phyloP scores from a whole-genome alignment of 2,329 filamentous ascomycete genomes.

The Tolypocladium paradoxum region DNA sequence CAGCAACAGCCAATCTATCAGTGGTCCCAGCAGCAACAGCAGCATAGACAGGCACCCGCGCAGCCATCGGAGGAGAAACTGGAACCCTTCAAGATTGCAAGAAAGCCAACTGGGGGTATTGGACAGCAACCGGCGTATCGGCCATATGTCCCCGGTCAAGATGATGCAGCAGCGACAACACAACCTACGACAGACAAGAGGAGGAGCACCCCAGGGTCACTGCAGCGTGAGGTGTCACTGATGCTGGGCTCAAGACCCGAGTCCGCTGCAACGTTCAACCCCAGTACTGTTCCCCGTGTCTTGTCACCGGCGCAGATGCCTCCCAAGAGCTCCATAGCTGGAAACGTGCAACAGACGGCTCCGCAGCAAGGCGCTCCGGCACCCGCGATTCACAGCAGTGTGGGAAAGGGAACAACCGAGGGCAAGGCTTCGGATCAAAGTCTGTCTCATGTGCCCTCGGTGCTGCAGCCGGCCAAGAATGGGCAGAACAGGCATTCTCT shows the following conservation, averaged over 20 bases:
- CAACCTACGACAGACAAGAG: slow-evolving; percentile 1
- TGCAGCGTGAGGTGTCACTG: slow-evolving; percentile 15
- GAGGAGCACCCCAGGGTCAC: slow-evolving; percentile 5
- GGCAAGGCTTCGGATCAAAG: neutral
- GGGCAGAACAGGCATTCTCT: slow-evolving; percentile 1
- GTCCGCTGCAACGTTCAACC: slow-evolving; percentile 9
- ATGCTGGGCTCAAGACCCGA: slow-evolving; percentile 9
- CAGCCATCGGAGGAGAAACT: neutral
- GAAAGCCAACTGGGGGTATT: slow-evolving; percentile 4
- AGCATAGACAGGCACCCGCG: neutral
- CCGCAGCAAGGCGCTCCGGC: neutral
- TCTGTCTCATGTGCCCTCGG: slow-evolving; percentile 3
- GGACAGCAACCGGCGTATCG: slow-evolving; percentile 3
- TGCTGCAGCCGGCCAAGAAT: slow-evolving; percentile 2
- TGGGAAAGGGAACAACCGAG: no score
- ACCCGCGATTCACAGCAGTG: neutral
- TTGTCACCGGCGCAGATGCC: slow-evolving; percentile 13
- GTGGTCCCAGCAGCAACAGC: neutral
- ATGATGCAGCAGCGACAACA: neutral
- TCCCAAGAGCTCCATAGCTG: slow-evolving; percentile 8
- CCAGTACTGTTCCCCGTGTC: slow-evolving; percentile 9
- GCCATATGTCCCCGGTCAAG: slow-evolving; percentile 6
- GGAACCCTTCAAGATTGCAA: slow-evolving; percentile 6
- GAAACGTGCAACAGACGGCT: slow-evolving; percentile 3
- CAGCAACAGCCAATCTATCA: neutral